Evolutionary conservation across 805 yeast species (phyloP).

Genomic region (Crinitomyces ghanaensis): DNA sequence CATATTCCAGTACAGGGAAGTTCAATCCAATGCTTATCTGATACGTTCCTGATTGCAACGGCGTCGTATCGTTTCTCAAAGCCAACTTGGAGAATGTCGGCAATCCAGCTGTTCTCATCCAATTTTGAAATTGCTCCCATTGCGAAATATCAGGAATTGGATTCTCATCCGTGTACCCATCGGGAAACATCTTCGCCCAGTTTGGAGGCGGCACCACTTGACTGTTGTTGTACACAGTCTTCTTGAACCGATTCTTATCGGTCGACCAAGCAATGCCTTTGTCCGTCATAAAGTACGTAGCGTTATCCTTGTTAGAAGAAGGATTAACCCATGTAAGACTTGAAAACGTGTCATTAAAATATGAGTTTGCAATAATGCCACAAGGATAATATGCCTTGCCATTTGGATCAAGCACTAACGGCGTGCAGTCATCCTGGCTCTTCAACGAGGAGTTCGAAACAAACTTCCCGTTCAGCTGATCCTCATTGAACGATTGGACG

Average conservation of each 20-base stretch:
- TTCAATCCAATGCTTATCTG: slow-evolving; percentile 55
- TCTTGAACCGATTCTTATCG: slow-evolving; percentile 61
- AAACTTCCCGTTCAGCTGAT: slow-evolving; percentile 71
- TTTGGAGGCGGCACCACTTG: slow-evolving; percentile 91
- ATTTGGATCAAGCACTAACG: slow-evolving; percentile 40
- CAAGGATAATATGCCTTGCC: slow-evolving; percentile 79
- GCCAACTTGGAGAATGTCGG: slow-evolving; percentile 82
- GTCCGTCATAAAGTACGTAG: slow-evolving; percentile 34
- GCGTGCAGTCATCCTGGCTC: slow-evolving; percentile 43
- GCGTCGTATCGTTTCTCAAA: slow-evolving; percentile 50
- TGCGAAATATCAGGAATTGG: slow-evolving; percentile 55
- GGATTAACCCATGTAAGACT: slow-evolving; percentile 32
- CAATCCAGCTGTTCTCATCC: slow-evolving; percentile 97
- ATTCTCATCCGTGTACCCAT: slow-evolving; percentile 79
- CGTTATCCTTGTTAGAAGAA: slow-evolving; percentile 22
- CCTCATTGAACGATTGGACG: slow-evolving; percentile 71
- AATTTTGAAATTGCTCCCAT: slow-evolving; percentile 83
- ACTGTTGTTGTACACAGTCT: slow-evolving; percentile 51
- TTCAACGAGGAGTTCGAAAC: slow-evolving; percentile 40
- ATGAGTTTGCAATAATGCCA: slow-evolving; percentile 87
- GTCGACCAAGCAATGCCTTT: slow-evolving; percentile 75
- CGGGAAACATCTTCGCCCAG: slow-evolving; percentile 70
- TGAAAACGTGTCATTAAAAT: slow-evolving; percentile 78
- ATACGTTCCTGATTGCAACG: slow-evolving; percentile 58
- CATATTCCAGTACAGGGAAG: slow-evolving; percentile 72